Conservation (phyloP, 2,329 filamentous ascomycete genomes). For the Xylaria digitata region DNA sequence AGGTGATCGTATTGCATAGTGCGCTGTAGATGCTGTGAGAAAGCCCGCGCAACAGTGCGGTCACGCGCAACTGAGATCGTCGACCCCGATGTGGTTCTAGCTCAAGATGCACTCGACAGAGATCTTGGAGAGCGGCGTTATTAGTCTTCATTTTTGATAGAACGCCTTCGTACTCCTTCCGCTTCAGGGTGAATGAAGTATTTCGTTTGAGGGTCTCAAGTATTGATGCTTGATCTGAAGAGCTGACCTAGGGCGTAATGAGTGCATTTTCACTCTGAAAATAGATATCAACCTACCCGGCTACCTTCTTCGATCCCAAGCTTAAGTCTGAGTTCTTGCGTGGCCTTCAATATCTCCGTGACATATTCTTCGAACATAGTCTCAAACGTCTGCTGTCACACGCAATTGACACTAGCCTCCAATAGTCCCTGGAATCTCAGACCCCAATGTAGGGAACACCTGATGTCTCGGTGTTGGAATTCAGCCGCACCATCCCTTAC, state of each 20-base stretch:
- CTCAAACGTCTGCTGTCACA: conserved; percentile 22
- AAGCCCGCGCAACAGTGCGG: conserved; percentile 13
- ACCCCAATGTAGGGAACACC: too few species aligned
- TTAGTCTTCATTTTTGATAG: conserved; percentile 5
- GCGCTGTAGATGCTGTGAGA: conserved; percentile 16
- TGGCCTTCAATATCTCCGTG: neutral
- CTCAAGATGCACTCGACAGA: neutral
- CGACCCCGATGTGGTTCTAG: conserved; percentile 6
- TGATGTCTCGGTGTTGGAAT: too few species aligned
- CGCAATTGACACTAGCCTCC: too few species aligned
- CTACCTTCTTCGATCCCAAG: conserved; percentile 17
- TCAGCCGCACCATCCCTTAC: too few species aligned
- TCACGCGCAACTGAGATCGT: conserved; percentile 13
- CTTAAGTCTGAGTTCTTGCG: neutral
- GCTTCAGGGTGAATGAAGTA: conserved; percentile 5
- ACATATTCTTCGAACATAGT: conserved; percentile 14
- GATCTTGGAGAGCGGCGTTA: conserved; percentile 5
- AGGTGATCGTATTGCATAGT: conserved; percentile 1
- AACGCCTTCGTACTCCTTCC: conserved; percentile 13
- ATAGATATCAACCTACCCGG: neutral
- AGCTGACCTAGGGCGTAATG: neutral
- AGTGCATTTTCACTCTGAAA: neutral
- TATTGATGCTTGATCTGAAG: conserved; percentile 6
- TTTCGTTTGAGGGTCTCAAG: conserved; percentile 9
- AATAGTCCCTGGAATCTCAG: too few species aligned